Evolutionary conservation across 78 protist species (phyloP).

Genomic region (Anaeramoeba flamelloides): DNA sequence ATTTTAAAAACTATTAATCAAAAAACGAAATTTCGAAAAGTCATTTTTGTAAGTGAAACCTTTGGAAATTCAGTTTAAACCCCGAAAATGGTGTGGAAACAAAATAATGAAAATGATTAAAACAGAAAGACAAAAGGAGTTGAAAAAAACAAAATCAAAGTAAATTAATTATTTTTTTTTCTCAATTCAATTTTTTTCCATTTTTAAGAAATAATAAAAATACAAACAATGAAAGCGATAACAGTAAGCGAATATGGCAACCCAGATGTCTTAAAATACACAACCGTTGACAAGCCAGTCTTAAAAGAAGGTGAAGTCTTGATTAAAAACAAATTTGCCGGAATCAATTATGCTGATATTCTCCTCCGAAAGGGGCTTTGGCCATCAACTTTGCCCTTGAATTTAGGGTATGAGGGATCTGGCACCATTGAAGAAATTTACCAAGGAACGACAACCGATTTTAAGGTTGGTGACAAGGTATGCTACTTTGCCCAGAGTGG

Average conservation of each 20-base stretch:
- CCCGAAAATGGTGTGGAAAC: no score
- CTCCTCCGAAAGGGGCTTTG: background rate
- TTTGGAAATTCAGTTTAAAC: no score
- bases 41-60: no score
- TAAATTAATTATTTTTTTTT: no score
- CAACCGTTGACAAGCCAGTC: background rate
- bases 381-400: background rate
- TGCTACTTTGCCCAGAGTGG: background rate
- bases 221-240: background rate
- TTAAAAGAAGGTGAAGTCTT: background rate
- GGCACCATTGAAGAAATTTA: background rate
- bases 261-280: background rate
- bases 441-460: background rate
- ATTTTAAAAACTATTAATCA: no score
- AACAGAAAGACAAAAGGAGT: no score
- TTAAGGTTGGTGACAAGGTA: background rate
- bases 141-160: no score
- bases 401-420: background rate
- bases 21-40: no score
- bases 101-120: no score
- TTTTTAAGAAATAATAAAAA: no score
- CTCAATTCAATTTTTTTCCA: no score
- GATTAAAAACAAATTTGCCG: background rate
- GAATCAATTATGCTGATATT: background rate
- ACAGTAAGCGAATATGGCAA: background rate